Evolutionary conservation across 306 rosid genomes (phyloP).

Genomic region (Potentilla sterilis): DNA sequence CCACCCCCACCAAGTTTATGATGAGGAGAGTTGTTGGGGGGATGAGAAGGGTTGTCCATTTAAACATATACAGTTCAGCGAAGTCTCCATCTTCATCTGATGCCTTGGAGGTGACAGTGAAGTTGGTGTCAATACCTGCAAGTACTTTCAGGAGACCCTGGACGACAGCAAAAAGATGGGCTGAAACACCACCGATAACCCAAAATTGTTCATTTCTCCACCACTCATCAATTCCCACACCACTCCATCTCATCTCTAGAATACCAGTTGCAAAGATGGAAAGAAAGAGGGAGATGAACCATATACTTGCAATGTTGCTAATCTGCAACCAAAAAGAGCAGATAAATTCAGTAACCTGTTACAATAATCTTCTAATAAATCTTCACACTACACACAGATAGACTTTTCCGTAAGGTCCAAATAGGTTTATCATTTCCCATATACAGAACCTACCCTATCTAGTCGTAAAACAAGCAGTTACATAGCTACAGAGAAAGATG

Average conservation of each 20-base stretch:
- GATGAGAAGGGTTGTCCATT: conserved; percentile 95
- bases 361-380: not conserved
- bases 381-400: not conserved
- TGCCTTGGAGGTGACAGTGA: conserved; percentile 97
- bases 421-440: not conserved
- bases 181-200: conserved; percentile 96
- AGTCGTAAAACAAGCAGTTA: not conserved
- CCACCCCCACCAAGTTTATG: conserved; percentile 88
- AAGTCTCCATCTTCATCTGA: conserved; percentile 92
- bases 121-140: conserved; percentile 94
- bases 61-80: conserved; percentile 83
- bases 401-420: not conserved
- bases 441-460: not conserved
- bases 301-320: conserved; percentile 91
- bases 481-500: not conserved
- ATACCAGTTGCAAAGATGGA: conserved; percentile 97
- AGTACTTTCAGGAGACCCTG: conserved; percentile 97
- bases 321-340: conserved; percentile 56
- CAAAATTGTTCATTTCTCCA: conserved; percentile 99
- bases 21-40: conserved; percentile 93
- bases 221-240: conserved; percentile 96
- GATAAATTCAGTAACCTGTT: not conserved
- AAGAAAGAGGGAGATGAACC: conserved; percentile 93
- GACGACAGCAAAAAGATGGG: conserved; percentile 87
- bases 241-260: conserved; percentile 99